Base-by-base conservation (phyloP, 805 yeast genomes). In the Monosporozyma unispora region DNA sequence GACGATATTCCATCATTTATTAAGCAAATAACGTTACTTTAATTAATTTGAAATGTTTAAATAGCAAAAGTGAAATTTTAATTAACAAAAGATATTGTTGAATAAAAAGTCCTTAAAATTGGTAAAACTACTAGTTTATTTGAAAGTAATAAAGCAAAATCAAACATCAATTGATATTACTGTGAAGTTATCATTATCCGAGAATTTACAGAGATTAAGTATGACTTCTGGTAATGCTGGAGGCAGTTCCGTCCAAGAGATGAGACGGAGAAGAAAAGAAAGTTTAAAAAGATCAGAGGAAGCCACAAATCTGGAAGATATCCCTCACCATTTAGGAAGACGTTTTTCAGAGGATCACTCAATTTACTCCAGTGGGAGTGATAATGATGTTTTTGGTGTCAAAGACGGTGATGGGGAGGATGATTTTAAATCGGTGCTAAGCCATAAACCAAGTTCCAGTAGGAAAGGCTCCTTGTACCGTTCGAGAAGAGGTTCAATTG, bases 241-340 rank as follows among this genome's bases (percentile, higher is more conserved):
- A 6, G 25, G 27, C 7, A 39, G 42, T 39, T 39, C 42, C 12
- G 42, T 39, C 16, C 42, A 39, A 39, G 25, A 39, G 12, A 39
- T 39, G 42, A 39, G 42, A 39, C 42, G 42, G 8, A 39, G 42
- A 21, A 39, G 42, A 21, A 39, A 16, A 21, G 42, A 39, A 39
- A 39, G 42, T 39, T 39, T 39, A 14, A 19, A n/a, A 12, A 19
- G 27, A 21, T 39, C 42, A 5, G 42, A 22, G 14, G 42, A 39
- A 21, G 16, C 42, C 7, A 11, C 8, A n/a, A 39, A 39, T 5
- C 27, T 39, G 16, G 16, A 39, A 18, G 42, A 21, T 12, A 10
- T 21, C 2, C 16, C 25, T 18, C 42, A 19, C 21, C 42, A 39
- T 21, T 19, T 21, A 21, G 42, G 16, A 4, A 39, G 42, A 39